Evolutionary conservation across 2,329 filamentous ascomycete species (phyloP).

Genomic region (Aspergillus piperis): DNA sequence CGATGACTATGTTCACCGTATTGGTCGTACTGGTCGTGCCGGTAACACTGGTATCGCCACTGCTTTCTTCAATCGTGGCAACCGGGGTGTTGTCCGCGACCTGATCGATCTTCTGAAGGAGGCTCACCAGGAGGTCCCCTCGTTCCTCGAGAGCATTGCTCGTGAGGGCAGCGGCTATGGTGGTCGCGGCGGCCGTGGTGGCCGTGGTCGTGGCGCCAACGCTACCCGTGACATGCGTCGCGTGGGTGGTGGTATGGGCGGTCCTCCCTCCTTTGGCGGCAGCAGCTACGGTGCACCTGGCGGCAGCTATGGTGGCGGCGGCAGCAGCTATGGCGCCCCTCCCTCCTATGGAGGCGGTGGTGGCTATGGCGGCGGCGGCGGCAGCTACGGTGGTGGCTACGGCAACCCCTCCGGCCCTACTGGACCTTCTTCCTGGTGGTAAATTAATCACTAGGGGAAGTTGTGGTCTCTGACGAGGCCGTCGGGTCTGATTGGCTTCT

Average conservation of each 20-base stretch:
- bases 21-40: slow-evolving; percentile 99
- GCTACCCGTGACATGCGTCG: slow-evolving; percentile 91
- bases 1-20: slow-evolving; percentile 98
- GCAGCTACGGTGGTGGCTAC: slow-evolving; percentile 29
- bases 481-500: slow-evolving; percentile 42
- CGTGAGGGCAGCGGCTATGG: slow-evolving; percentile 85
- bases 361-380: slow-evolving; percentile 37
- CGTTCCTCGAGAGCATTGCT: slow-evolving; percentile 95
- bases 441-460: slow-evolving; percentile 33
- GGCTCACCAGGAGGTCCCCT: slow-evolving; percentile 93
- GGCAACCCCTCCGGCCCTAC: slow-evolving; percentile 49
- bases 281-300: slow-evolving; percentile 35
- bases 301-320: slow-evolving; percentile 32
- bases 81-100: slow-evolving; percentile 95
- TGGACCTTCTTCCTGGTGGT: slow-evolving; percentile 56
- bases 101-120: slow-evolving; percentile 98
- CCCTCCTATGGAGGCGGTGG: slow-evolving; percentile 24
- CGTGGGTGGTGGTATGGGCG: slow-evolving; percentile 51
- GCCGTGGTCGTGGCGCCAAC: slow-evolving; percentile 62
- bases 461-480: slow-evolving; percentile 45
- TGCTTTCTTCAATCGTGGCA: slow-evolving; percentile 99
- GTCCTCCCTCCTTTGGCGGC: slow-evolving; percentile 40
- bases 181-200: slow-evolving; percentile 71
- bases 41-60: slow-evolving; percentile 98
- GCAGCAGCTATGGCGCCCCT: slow-evolving; percentile 32